A percentile compares a stretch with the other conserved stretches of the same genome.
Evolutionary conservation across 805 yeast species (phyloP).

Genomic region (Wickerhamiella slavikovae): DNA sequence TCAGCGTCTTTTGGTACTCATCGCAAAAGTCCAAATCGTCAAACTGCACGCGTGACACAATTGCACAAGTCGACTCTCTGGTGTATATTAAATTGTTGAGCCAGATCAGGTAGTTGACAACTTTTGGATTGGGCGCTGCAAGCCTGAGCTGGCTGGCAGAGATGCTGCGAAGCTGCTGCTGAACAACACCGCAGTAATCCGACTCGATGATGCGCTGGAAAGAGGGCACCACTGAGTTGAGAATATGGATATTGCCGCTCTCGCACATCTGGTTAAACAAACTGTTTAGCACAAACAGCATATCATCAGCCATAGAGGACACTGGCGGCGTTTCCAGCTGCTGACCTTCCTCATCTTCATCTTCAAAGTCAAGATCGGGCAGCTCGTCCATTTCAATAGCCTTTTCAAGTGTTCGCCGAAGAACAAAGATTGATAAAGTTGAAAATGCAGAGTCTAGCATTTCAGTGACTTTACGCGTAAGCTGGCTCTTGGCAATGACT

Average conservation of each 20-base stretch:
- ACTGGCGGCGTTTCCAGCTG: slow-evolving; percentile 33
- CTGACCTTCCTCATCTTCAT: background rate
- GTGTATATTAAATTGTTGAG: slow-evolving; percentile 61
- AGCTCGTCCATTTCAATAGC: slow-evolving; percentile 63
- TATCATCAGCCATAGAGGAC: slow-evolving; percentile 73
- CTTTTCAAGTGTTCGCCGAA: slow-evolving; percentile 61
- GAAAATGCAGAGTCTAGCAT: slow-evolving; percentile 45
- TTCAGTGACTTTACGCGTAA: slow-evolving; percentile 32
- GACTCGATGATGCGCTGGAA: slow-evolving; percentile 38
- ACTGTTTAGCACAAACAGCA: slow-evolving; percentile 50
- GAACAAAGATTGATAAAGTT: slow-evolving; percentile 38
- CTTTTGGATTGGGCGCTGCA: slow-evolving; percentile 8
- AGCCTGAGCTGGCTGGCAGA: too few relatives aligned
- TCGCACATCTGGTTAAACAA: slow-evolving; percentile 45
- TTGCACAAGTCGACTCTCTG: slow-evolving; percentile 38
- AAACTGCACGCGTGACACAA: slow-evolving; percentile 25
- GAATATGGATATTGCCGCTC: slow-evolving; percentile 42
- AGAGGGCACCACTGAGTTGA: slow-evolving; percentile 33
- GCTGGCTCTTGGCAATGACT: slow-evolving; percentile 32
- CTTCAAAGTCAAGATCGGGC: slow-evolving; percentile 25
- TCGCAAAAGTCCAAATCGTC: slow-evolving; percentile 7
- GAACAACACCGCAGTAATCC: slow-evolving; percentile 39
- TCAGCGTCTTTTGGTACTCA: too few relatives aligned
- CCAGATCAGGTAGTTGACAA: slow-evolving; percentile 39
- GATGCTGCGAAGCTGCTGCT: slow-evolving; percentile 25